These are phyloP conservation scores for Paraglomus occultum DNA, from an alignment of 192 early-diverging fungal genomes.

Conservation along the genomic window DNA sequence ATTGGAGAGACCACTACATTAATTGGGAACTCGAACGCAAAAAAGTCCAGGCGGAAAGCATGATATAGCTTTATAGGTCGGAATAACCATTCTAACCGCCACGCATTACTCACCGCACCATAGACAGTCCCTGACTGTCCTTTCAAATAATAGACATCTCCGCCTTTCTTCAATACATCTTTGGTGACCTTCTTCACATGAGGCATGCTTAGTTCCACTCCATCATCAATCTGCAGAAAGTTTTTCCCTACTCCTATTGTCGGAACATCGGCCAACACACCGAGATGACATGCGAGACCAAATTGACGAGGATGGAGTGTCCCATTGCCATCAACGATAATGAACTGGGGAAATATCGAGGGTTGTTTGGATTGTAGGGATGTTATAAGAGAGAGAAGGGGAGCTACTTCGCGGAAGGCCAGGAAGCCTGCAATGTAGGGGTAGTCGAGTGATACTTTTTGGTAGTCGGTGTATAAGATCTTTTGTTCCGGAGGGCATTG, in stretches of 20 bases:
- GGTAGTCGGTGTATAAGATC: conserved; percentile 63
- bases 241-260: conserved; percentile 92
- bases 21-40: no score
- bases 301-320: conserved; percentile 82
- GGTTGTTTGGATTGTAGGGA: conserved; percentile 49
- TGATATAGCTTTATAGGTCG: not conserved
- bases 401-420: conserved; percentile 84
- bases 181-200: conserved; percentile 54
- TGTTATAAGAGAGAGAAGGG: conserved; percentile 56
- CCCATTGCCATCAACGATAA: conserved; percentile 90
- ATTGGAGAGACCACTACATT: no score
- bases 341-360: conserved; percentile 68
- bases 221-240: conserved; percentile 74
- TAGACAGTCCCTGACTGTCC: conserved; percentile 47
- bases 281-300: conserved; percentile 84
- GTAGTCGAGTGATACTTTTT: conserved; percentile 55
- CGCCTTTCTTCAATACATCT: conserved; percentile 32
- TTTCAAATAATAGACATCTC: conserved; percentile 44
- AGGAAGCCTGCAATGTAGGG: conserved; percentile 91
- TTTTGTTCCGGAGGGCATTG: conserved; percentile 22
- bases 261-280: conserved; percentile 68
- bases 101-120: conserved; percentile 40
- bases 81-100: conserved; percentile 8
- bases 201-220: conserved; percentile 45
- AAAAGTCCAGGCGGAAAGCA: no score